Base-by-base conservation (phyloP, 169 alveolate species). In the Plasmodium knowlesi region DNA sequence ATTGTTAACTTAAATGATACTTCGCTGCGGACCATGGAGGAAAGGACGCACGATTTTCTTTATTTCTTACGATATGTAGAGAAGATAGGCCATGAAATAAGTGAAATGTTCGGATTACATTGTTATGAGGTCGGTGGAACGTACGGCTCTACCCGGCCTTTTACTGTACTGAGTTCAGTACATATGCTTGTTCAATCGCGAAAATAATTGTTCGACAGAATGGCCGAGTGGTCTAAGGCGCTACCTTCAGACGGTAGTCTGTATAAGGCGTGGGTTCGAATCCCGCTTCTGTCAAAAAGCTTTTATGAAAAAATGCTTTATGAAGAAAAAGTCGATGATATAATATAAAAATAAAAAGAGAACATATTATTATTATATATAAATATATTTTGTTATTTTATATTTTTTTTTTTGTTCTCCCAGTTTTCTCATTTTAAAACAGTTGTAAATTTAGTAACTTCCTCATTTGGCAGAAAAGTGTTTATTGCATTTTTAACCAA, bases 171-270 rank as follows among this genome's bases (percentile, higher is more conserved):
- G 5, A n/a, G 22, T 82, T 53, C 19, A 25, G 22, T 16, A 19
- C 19, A 46, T 54, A 46, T 30, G 34, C 16, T 50, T 46, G 14
- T 14, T 34, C 16, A 34, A 3, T 43, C 30, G 4, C 16, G 1
- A 67, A 10, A 12, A 41, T 37, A 57, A 57, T 0, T 25, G 3
- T 3, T 89, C 16, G 94, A 89, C 94, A 89, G 94, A 89, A 89
- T 89, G 94, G 94, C 94, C 94, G 94, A 89, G 94, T 54, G 94
- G 94, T 89, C 94, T 89, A 89, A 89, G 94, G 94, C 94, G 94
- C 94, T 89, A 89, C 94, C 30, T 79, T 89, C 94, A 89, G 94
- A 89, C 37, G 70, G 94, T 89, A 89, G 94, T 89, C 94, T 89
- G 94, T 89, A 89, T 79, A 89, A 89, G 94, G 94, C 94, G 94